Conservation (phyloP, 2,329 filamentous ascomycete genomes). For the Colletotrichum orbiculare region DNA sequence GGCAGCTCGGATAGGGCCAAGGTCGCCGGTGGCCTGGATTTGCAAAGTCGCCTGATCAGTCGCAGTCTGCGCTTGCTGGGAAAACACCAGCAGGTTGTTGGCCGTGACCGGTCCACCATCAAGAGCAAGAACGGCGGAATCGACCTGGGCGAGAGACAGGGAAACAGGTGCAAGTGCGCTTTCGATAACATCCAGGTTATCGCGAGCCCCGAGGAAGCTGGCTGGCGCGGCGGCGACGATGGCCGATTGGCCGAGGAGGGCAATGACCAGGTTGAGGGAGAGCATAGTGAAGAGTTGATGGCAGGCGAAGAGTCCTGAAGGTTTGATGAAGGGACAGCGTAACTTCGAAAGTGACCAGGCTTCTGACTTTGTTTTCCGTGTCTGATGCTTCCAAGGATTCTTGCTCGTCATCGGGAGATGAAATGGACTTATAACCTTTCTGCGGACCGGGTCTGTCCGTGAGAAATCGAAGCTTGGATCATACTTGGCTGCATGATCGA, state of each 20-base stretch:
- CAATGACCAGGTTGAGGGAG: constrained; percentile 19
- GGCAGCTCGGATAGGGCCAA: constrained; percentile 39
- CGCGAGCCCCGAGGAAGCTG: constrained; percentile 9
- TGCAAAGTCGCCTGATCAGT: constrained; percentile 40
- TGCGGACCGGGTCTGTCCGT: constrained; percentile 4
- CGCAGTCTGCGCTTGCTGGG: constrained; percentile 31
- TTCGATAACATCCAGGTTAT: constrained; percentile 23
- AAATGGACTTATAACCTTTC: constrained; percentile 34
- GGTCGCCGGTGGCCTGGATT: constrained; percentile 40
- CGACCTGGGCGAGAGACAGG: constrained; percentile 21
- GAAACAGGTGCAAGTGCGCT: constrained; percentile 23
- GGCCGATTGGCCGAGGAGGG: constrained; percentile 26
- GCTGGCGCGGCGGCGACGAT: constrained; percentile 21
- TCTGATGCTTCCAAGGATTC: constrained; percentile 23
- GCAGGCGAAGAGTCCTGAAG: constrained; percentile 24
- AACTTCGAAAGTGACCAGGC: constrained; percentile 25
- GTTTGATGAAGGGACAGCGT: constrained; percentile 10
- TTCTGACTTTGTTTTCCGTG: constrained; percentile 31
- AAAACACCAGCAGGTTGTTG: constrained; percentile 26
- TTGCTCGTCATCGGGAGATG: constrained; percentile 15
- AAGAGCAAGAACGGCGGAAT: constrained; percentile 24
- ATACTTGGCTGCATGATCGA: background rate
- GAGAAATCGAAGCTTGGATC: background rate
- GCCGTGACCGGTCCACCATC: constrained; percentile 29
- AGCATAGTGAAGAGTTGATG: constrained; percentile 19